Base-by-base conservation (phyloP, 257 asterid species). In the Rehmannia glutinosa region DNA sequence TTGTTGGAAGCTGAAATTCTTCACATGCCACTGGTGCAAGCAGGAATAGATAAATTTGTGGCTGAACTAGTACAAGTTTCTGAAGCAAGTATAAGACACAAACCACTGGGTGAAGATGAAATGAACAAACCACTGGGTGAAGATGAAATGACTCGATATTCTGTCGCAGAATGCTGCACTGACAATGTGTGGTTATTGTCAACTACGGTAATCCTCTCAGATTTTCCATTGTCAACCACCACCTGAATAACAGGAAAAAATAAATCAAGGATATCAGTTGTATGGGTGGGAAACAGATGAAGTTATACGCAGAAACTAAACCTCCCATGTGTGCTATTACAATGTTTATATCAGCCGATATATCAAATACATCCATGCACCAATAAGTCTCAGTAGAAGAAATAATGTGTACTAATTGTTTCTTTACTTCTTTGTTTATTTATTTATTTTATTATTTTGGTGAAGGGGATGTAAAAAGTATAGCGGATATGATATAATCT, bases 81-180 rank as follows among this genome's bases (percentile, higher is more conserved):
- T 23, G 70, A 41, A 32, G 69, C 19, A 55, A 47, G 70, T 35
- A 33, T 39, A 39, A 71, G 63, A 67, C 71, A 71, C 86, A 4
- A 47, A 86, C 97, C 96, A 35, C 68, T 64, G 36, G 79, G 75
- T 60, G 95, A 82, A 57, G 87, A 75, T 73, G 82, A 84, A 68
- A 93, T 78, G 55, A 73, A 71, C 86, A 4, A 47, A 86, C 97
- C 96, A 35, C 68, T 64, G 36, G 79, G 75, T 60, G 95, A 82
- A 57, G 87, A 75, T 73, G 82, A 84, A 68, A 93, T 78, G 55
- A 88, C 92, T 71, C 83, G 85, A 73, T 93, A 93, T 55, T 82
- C 86, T 41, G 97, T 90, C 76, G 84, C 81, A 20, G 97, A 95
- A 82, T 73, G 82, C 71, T 86, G 97, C n/a, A 93, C 87, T 58